Conservation (phyloP, 2,329 filamentous ascomycete genomes). For the Epichloe brachyelytri region DNA sequence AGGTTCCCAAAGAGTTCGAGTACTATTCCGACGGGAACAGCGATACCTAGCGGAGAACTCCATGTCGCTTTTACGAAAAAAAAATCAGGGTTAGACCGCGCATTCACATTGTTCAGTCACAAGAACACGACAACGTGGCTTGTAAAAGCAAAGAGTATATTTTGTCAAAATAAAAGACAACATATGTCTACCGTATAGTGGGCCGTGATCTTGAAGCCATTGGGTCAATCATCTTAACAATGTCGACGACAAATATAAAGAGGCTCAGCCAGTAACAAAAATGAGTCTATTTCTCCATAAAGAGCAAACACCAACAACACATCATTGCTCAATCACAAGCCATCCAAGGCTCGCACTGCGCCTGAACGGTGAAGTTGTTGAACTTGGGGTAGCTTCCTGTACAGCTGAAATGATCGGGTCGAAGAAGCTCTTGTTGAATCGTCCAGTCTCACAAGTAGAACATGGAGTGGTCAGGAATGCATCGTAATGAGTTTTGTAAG, state of each 20-base stretch:
- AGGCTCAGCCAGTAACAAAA: not conserved
- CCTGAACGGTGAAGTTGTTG: slow-evolving; percentile 24
- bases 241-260: slow-evolving; percentile 1
- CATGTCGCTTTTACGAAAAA: not conserved
- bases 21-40: slow-evolving; percentile 12
- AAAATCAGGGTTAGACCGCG: not conserved
- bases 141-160: slow-evolving; percentile 4
- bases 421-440: slow-evolving; percentile 25
- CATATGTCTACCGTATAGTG: slow-evolving; percentile 9
- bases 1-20: slow-evolving; percentile 12
- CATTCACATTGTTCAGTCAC: not conserved
- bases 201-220: slow-evolving; percentile 7
- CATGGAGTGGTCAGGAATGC: slow-evolving; percentile 24
- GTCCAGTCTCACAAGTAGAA: slow-evolving; percentile 21
- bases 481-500: slow-evolving; percentile 26
- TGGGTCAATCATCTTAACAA: slow-evolving; percentile 5
- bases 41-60: not conserved
- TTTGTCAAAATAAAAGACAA: slow-evolving; percentile 3
- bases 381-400: slow-evolving; percentile 26
- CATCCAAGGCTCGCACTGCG: slow-evolving; percentile 26
- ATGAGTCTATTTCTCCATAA: slow-evolving; percentile 1
- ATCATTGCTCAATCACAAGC: slow-evolving; percentile 16
- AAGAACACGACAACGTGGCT: not conserved
- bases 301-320: not conserved
- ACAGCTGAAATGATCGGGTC: slow-evolving; percentile 24